phyloP scores from a whole-genome alignment of 1,284 basidiomycete genomes.

The Naganishia albida region DNA sequence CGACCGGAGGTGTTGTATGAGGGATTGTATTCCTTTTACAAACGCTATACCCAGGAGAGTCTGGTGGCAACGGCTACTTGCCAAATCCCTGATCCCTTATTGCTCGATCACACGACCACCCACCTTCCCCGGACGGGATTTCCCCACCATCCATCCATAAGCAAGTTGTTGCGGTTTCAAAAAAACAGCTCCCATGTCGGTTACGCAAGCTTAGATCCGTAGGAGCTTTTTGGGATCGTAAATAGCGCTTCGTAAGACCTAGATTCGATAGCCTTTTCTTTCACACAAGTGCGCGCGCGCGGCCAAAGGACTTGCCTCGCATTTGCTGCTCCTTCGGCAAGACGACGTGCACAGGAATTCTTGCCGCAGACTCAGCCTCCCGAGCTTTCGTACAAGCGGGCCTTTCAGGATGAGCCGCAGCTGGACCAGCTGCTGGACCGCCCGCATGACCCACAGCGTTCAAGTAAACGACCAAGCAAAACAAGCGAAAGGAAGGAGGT shows the following conservation, averaged over 20 bases:
- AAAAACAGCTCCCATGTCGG: not conserved
- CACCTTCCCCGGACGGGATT: not conserved
- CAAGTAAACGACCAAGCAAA: not conserved
- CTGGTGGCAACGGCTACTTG: not conserved
- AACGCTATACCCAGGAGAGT: not conserved
- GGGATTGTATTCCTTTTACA: not conserved
- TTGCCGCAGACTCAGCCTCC: no score
- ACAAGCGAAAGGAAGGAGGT: slow-evolving; percentile 3
- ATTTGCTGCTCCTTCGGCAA: not conserved
- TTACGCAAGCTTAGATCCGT: not conserved
- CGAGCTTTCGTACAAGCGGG: not conserved
- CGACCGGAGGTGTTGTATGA: not conserved
- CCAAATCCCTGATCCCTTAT: slow-evolving; percentile 3
- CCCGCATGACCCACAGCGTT: no score
- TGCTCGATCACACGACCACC: slow-evolving; percentile 5
- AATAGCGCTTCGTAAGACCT: not conserved
- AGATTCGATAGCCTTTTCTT: not conserved
- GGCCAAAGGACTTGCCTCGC: not conserved
- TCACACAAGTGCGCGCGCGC: not conserved
- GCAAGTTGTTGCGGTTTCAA: slow-evolving; percentile 12
- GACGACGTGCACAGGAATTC: not conserved
- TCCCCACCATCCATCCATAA: not conserved
- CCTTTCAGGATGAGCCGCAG: no score
- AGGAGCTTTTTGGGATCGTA: not conserved
- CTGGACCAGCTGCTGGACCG: no score